phyloP scores from a whole-genome alignment of 2,329 filamentous ascomycete genomes.

The Aspergillus terreus region DNA sequence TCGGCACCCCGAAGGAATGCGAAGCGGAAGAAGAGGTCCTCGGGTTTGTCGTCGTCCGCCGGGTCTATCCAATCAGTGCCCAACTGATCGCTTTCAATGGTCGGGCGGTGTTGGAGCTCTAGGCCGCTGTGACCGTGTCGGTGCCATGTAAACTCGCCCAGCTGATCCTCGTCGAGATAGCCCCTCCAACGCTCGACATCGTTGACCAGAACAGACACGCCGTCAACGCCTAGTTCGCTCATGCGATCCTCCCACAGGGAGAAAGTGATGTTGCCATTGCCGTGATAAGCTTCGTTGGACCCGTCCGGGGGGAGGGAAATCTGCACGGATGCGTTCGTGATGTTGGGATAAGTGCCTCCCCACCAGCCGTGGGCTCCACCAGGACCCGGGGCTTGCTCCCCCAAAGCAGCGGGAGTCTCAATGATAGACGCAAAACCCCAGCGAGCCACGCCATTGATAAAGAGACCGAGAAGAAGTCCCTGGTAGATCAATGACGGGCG shows the following conservation, averaged over 20 bases:
- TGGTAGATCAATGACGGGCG: conserved; percentile 82
- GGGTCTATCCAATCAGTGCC: conserved; percentile 12
- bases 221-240: conserved; percentile 46
- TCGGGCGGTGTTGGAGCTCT: conserved; percentile 26
- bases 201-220: conserved; percentile 59
- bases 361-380: conserved; percentile 41
- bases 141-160: conserved; percentile 51
- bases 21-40: conserved; percentile 46
- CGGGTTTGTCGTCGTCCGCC: conserved; percentile 29
- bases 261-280: conserved; percentile 47
- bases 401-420: conserved; percentile 71
- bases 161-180: conserved; percentile 49
- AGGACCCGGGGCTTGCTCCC: conserved; percentile 46
- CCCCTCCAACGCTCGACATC: conserved; percentile 60
- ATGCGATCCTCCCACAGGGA: conserved; percentile 41
- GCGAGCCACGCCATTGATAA: conserved; percentile 87
- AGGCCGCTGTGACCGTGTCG: conserved; percentile 38
- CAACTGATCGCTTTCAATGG: conserved; percentile 21
- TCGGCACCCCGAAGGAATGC: conserved; percentile 42
- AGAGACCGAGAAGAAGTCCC: conserved; percentile 82
- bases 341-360: conserved; percentile 48
- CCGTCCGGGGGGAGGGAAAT: conserved; percentile 42
- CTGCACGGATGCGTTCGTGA: conserved; percentile 45
- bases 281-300: conserved; percentile 27
- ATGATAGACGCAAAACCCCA: conserved; percentile 92